Conservation (phyloP, 345 rosid species). For the Brassica cretica region DNA sequence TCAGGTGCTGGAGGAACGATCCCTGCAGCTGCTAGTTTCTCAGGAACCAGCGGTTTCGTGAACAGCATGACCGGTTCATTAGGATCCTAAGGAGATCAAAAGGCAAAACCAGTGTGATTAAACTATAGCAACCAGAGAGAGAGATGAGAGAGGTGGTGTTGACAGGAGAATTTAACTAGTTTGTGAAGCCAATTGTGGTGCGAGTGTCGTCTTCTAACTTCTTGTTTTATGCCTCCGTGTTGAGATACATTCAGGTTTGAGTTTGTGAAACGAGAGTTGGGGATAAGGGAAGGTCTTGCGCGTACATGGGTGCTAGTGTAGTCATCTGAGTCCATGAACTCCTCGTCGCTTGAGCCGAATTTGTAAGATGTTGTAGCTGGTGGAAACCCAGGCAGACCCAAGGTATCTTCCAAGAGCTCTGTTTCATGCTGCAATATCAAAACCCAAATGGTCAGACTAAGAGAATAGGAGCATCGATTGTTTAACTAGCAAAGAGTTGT, state of each 20-base stretch:
- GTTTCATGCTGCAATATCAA: conserved; percentile 66
- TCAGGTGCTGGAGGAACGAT: conserved; percentile 59
- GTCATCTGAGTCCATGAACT: conserved; percentile 81
- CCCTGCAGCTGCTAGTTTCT: conserved; percentile 75
- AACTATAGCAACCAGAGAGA: neutral
- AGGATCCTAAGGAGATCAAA: conserved; percentile 53
- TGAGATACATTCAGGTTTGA: conserved; percentile 50
- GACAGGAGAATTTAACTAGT: conserved; percentile 42
- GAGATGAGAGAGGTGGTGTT: conserved; percentile 1
- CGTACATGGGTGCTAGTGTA: conserved; percentile 52
- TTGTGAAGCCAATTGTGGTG: conserved; percentile 72
- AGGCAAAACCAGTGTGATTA: neutral
- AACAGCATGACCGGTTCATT: conserved; percentile 82
- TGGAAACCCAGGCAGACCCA: conserved; percentile 62
- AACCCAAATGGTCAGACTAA: neutral
- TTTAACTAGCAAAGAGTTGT: conserved; percentile 57
- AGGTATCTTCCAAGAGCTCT: conserved; percentile 76
- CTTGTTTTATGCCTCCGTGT: conserved; percentile 56
- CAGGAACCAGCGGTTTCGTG: conserved; percentile 80
- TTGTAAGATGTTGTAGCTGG: conserved; percentile 50
- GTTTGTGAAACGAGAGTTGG: conserved; percentile 46
- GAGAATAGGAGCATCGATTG: neutral
- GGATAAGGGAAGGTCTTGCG: conserved; percentile 44
- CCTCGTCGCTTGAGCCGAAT: conserved; percentile 83
- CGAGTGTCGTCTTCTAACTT: conserved; percentile 48